phyloP scores from a whole-genome alignment of 768 basidiomycete genomes.

The Trichaptum fuscoviolaceum region DNA sequence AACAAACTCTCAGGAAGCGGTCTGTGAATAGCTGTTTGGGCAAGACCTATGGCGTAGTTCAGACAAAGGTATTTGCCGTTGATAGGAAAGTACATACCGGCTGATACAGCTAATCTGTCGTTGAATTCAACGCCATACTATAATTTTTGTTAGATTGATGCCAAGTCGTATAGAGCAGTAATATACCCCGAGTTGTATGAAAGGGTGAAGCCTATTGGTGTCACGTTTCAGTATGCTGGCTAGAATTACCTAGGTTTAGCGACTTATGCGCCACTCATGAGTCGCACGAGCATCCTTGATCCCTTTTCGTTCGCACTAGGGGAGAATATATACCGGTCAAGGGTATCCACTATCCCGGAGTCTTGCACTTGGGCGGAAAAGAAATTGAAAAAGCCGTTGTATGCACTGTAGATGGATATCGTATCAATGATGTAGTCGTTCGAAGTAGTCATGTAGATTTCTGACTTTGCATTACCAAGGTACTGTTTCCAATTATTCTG shows the following conservation, averaged over 20 bases:
- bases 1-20: conserved; percentile 27
- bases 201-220: conserved; percentile 42
- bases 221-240: not conserved
- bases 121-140: conserved; percentile 53
- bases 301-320: conserved; percentile 27
- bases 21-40: conserved; percentile 42
- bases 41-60: conserved; percentile 32
- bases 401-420: conserved; percentile 31
- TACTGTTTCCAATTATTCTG: conserved; percentile 43
- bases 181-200: conserved; percentile 53
- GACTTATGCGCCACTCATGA: conserved; percentile 32
- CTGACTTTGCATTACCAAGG: conserved; percentile 44
- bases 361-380: conserved; percentile 34
- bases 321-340: conserved; percentile 48
- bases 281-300: conserved; percentile 28
- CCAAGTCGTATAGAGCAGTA: not conserved
- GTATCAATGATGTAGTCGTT: conserved; percentile 20
- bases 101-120: conserved; percentile 41
- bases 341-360: conserved; percentile 30
- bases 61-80: not conserved
- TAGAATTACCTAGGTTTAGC: not conserved
- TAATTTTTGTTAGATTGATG: not conserved
- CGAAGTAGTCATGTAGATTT: conserved; percentile 4
- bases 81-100: conserved; percentile 28
- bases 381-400: conserved; percentile 24